These are phyloP conservation scores for Aphanocladium album DNA, from an alignment of 2,329 filamentous ascomycete species.

Conservation along the genomic window DNA sequence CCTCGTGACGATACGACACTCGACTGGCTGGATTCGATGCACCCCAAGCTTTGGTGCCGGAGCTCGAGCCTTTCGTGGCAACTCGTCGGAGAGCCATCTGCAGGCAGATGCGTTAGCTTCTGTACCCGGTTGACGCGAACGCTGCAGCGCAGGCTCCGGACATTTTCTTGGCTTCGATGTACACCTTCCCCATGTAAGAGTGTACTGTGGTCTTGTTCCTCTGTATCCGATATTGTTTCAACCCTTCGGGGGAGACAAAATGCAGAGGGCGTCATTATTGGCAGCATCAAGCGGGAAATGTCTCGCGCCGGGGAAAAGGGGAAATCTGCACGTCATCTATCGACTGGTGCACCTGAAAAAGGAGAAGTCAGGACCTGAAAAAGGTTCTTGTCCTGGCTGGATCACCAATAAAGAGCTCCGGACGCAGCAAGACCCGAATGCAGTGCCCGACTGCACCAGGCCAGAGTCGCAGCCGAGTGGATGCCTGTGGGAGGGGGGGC, in stretches of 20 bases:
- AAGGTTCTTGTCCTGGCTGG: background rate
- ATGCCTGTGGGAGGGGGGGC: background rate
- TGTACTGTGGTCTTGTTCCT: too few species aligned
- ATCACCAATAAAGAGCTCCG: background rate
- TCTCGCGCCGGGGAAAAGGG: background rate
- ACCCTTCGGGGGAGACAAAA: background rate
- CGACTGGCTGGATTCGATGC: background rate
- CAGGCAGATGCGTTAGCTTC: too few species aligned
- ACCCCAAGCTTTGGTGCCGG: background rate
- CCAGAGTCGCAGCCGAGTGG: constrained; percentile 1
- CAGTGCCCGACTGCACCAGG: background rate
- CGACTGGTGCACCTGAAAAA: background rate
- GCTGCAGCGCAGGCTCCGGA: background rate
- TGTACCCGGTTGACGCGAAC: background rate
- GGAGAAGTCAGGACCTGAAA: background rate
- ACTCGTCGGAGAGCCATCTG: background rate
- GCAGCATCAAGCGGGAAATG: background rate
- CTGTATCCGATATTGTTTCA: background rate
- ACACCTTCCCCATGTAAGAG: too few species aligned
- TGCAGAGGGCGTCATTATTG: background rate
- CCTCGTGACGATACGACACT: constrained; percentile 9
- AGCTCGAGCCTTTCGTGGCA: constrained; percentile 7
- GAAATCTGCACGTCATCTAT: background rate
- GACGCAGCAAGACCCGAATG: background rate
- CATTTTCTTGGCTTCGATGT: too few species aligned